Conservation (phyloP, 805 yeast species). For the Tetrapisispora arboricola region DNA sequence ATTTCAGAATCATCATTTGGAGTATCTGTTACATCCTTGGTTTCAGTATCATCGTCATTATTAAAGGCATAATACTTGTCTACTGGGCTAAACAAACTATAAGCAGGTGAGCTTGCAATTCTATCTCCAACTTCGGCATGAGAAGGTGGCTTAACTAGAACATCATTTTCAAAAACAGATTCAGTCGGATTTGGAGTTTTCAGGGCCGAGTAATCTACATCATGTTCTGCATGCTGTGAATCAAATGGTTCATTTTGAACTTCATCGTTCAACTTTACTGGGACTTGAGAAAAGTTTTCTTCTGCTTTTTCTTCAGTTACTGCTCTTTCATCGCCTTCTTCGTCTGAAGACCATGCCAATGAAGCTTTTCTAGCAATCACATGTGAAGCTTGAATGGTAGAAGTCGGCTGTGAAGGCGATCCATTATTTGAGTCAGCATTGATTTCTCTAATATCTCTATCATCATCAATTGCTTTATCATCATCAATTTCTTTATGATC, state of each 20-base stretch:
- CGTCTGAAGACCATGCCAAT: conserved; percentile 83
- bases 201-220: neutral
- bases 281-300: neutral
- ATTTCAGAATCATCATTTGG: neutral
- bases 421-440: conserved; percentile 1
- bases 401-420: conserved; percentile 11
- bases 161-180: neutral
- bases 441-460: neutral
- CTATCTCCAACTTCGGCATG: neutral
- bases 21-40: neutral
- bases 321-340: conserved; percentile 17
- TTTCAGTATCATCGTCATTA: neutral
- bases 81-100: conserved; percentile 6
- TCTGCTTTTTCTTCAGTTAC: neutral
- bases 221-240: neutral
- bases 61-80: conserved; percentile 4
- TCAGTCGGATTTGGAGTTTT: neutral
- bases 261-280: neutral
- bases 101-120: neutral
- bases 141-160: neutral
- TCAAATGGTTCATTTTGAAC: neutral
- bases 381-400: conserved; percentile 49
- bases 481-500: conserved; percentile 19
- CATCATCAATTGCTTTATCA: no score
- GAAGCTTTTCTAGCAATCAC: conserved; percentile 81